Percentiles rank a stretch among this genome's conserved stretches.
Evolutionary conservation across 495 filamentous ascomycete species (phyloP).

Genomic region (Neurospora africana): DNA sequence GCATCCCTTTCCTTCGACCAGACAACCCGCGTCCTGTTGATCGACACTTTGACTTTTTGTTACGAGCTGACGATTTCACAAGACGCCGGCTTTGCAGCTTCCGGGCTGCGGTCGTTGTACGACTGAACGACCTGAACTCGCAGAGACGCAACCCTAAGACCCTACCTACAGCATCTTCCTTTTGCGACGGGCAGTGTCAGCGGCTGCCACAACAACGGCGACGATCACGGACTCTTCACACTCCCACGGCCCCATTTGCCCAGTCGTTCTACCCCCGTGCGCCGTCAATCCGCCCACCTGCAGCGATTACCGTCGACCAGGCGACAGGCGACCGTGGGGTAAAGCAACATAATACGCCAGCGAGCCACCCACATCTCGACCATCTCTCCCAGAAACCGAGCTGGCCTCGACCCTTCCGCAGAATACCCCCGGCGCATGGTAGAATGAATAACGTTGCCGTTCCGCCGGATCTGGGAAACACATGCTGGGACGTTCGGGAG

Average conservation of each 20-base stretch:
- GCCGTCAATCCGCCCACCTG: neutral
- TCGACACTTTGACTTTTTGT: neutral
- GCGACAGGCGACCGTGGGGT: neutral
- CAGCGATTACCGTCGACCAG: neutral
- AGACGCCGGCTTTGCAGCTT: neutral
- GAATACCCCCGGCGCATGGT: neutral
- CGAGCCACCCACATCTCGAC: neutral
- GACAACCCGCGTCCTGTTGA: neutral
- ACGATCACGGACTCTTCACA: neutral
- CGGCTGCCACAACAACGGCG: neutral
- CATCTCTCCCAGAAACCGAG: neutral
- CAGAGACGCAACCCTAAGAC: neutral
- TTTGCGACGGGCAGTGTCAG: neutral
- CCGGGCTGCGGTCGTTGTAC: neutral
- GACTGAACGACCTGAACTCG: neutral
- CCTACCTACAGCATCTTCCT: neutral
- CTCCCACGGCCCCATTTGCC: neutral
- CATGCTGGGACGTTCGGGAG: neutral
- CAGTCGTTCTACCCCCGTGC: neutral
- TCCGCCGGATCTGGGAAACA: neutral
- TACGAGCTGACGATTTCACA: neutral
- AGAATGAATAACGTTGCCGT: neutral
- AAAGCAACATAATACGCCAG: neutral
- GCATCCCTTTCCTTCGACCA: neutral
- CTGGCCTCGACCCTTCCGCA: neutral